Base-by-base conservation (phyloP, 306 rosid species). In the Glycine soja region DNA sequence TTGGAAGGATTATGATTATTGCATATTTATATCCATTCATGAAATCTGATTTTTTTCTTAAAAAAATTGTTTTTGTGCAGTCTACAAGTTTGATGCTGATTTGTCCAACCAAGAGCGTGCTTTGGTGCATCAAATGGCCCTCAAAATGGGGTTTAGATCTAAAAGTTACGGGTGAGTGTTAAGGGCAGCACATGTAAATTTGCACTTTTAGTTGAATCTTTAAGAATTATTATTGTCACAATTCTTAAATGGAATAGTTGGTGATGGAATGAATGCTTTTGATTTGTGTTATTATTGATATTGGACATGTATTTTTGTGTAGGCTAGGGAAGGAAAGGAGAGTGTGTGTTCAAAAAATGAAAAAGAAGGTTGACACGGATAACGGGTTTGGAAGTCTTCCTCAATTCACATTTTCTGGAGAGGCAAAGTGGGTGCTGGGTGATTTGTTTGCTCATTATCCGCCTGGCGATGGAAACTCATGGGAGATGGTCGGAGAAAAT, bases 111-210 rank as follows among this genome's bases (percentile, higher is more conserved):
- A 34, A 4, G 91, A 92, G 38, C 97, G 97, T 24, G 91, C 91
- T 69, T 50, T 45, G 3, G 97, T 92, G 79, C 99, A 96, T 85
- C 65, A 53, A 51, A 1, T 80, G 38, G 75, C 94, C 82, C 66
- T 8, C 19, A 87, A 72, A 81, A 69, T 85, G 94, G 93, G 92
- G 42, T 53, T 96, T 89, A 83, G 0, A 57, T 92, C 99, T 74
- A 96, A 88, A 86, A 96, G 97, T 88, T 15, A 14, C 38, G 99
- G 99, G 98, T 96, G 85, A 93, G 98, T 86, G 77, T 66, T 73
- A 71, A 14, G 67, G 58, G 58, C 34, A 40, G 16, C 48, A 56
- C 66, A 62, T 50, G 10, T 53, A 56, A 24, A 24, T 2, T 66
- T 78, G 15, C 16, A 45, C 30, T 57, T 52, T 71, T 64, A 16